phyloP scores from a whole-genome alignment of 345 rosid genomes.

The Limnanthes douglasii region DNA sequence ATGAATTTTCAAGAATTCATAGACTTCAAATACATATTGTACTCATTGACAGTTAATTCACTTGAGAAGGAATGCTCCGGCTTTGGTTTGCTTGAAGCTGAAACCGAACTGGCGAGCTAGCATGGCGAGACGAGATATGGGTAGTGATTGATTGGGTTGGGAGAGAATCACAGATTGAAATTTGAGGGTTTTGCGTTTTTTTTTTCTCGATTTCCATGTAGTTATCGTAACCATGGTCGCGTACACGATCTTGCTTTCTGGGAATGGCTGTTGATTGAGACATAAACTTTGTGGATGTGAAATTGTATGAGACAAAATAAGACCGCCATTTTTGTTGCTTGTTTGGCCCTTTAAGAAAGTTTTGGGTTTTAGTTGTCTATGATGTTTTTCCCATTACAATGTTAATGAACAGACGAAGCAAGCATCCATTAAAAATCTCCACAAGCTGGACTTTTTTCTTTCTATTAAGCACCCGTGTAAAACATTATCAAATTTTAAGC shows the following conservation, averaged over 20 bases:
- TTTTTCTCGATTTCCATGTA: slow-evolving; percentile 95
- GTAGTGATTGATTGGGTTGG: slow-evolving; percentile 45
- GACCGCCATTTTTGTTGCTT: too few species aligned
- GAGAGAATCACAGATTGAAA: slow-evolving; percentile 61
- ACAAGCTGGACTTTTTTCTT: too few species aligned
- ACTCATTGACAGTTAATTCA: too few species aligned
- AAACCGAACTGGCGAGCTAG: slow-evolving; percentile 63
- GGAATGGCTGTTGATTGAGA: slow-evolving; percentile 85
- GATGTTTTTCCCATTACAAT: too few species aligned
- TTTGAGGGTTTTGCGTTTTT: slow-evolving; percentile 62
- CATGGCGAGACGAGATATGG: slow-evolving; percentile 48
- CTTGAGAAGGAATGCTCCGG: slow-evolving; percentile 63
- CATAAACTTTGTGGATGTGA: slow-evolving; percentile 13
- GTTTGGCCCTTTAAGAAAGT: too few species aligned
- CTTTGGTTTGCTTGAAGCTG: slow-evolving; percentile 65
- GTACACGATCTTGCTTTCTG: slow-evolving; percentile 52
- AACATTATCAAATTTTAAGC: too few species aligned
- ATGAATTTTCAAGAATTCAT: too few species aligned
- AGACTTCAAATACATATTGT: slow-evolving; percentile 70
- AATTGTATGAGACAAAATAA: too few species aligned
- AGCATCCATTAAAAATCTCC: too few species aligned
- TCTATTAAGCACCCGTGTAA: too few species aligned
- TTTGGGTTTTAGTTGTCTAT: too few species aligned
- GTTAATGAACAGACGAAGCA: too few species aligned
- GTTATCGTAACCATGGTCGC: slow-evolving; percentile 89